Conservation (phyloP, 305 asterid genomes). For the Ajuga reptans region DNA sequence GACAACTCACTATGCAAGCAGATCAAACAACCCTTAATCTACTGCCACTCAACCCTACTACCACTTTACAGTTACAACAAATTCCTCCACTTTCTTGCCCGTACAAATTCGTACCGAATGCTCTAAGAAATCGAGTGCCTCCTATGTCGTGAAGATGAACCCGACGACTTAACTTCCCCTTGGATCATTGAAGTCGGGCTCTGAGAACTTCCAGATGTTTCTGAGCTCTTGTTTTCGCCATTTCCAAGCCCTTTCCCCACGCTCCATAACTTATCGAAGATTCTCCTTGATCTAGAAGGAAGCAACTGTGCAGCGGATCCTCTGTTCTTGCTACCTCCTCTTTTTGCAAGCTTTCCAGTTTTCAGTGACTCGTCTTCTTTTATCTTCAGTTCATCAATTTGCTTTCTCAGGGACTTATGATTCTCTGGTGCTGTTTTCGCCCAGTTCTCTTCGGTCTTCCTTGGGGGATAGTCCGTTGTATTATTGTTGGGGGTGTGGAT, state of each 20-base stretch:
- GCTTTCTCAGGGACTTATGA: conserved; percentile 37
- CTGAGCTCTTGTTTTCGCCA: conserved; percentile 68
- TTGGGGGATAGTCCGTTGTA: conserved; percentile 24
- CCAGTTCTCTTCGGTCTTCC: conserved; percentile 36
- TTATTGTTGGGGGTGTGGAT: conserved; percentile 30
- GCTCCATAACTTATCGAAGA: conserved; percentile 62
- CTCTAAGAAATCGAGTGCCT: conserved; percentile 71
- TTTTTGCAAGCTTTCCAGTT: conserved; percentile 34
- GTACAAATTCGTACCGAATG: not conserved
- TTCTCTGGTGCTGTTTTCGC: conserved; percentile 31
- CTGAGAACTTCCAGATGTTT: conserved; percentile 75
- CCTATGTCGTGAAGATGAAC: conserved; percentile 44
- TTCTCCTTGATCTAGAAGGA: conserved; percentile 81
- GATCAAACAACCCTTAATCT: conserved; percentile 4
- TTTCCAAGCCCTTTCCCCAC: conserved; percentile 52
- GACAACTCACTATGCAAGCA: not conserved
- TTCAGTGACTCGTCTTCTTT: conserved; percentile 39
- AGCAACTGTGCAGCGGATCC: conserved; percentile 47
- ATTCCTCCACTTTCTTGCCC: conserved; percentile 1
- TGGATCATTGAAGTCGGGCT: conserved; percentile 60
- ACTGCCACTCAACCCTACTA: conserved; percentile 25
- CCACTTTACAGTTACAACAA: conserved; percentile 36
- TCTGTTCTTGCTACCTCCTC: conserved; percentile 44
- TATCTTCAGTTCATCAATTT: conserved; percentile 45
- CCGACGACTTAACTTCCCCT: conserved; percentile 49